A percentile compares a stretch with the other conserved stretches of the same genome.
phyloP scores from a whole-genome alignment of 2,329 filamentous ascomycete species.

The Epicoccum sorghinum region DNA sequence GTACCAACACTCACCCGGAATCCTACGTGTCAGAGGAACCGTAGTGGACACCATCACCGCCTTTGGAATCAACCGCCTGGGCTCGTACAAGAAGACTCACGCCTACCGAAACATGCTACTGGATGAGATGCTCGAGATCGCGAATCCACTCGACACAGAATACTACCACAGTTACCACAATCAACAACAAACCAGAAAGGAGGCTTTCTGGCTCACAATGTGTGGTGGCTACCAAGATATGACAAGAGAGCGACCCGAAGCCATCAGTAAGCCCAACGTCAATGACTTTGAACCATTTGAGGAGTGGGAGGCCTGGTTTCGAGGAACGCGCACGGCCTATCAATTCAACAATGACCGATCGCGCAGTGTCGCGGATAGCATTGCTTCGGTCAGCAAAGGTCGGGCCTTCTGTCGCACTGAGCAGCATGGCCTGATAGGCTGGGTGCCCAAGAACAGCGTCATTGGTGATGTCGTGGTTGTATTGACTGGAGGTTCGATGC shows the following conservation, averaged over 20 bases:
- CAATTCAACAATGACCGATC: not conserved
- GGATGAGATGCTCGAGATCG: conserved; percentile 4
- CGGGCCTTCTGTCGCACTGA: not conserved
- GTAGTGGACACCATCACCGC: not conserved
- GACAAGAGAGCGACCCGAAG: not conserved
- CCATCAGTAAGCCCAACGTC: not conserved
- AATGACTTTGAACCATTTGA: not conserved
- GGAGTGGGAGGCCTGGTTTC: conserved; percentile 7
- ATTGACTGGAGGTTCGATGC: conserved; percentile 4
- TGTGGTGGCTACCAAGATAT: conserved; percentile 2
- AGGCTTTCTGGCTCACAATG: conserved; percentile 12
- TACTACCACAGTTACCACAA: not conserved
- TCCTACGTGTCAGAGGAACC: not conserved
- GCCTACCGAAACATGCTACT: conserved; percentile 2
- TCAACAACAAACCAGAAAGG: conserved; percentile 3
- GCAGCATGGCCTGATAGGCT: not conserved
- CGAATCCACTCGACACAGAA: not conserved
- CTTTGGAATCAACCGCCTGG: not conserved
- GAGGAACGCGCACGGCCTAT: conserved; percentile 4
- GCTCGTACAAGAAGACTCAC: conserved; percentile 7
- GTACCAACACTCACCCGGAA: not conserved
- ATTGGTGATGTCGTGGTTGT: not conserved
- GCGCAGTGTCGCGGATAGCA: conserved; percentile 2
- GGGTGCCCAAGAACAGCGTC: conserved; percentile 7
- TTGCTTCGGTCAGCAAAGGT: conserved; percentile 7